These are phyloP conservation scores for Fusarium algeriense DNA, from an alignment of 2,329 filamentous ascomycete genomes.

Conservation along the genomic window DNA sequence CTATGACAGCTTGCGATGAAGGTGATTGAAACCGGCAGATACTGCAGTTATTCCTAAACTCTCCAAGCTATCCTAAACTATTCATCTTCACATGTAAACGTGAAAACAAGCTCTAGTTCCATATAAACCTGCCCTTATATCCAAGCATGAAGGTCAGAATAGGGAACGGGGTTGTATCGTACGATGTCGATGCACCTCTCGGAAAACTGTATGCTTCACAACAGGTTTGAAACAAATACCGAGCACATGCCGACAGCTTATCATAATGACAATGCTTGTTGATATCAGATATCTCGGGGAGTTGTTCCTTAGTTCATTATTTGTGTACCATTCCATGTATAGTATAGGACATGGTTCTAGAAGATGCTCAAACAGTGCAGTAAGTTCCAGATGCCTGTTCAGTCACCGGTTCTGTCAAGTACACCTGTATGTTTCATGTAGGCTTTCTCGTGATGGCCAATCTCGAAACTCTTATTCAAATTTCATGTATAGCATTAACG, in stretches of 20 bases:
- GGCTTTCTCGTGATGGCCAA: neutral
- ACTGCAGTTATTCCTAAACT: too few relatives aligned
- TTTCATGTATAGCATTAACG: neutral
- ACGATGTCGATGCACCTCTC: neutral
- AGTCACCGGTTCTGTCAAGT: neutral
- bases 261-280: neutral
- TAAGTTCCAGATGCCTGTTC: neutral
- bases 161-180: neutral
- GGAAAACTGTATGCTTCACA: neutral
- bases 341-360: neutral
- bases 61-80: neutral
- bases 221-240: neutral
- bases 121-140: neutral
- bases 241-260: neutral
- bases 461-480: neutral
- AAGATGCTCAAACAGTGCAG: slow-evolving; percentile 1
- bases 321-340: neutral
- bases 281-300: neutral
- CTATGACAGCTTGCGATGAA: too few relatives aligned
- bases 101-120: neutral
- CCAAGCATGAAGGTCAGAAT: neutral
- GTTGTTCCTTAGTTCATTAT: neutral
- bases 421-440: slow-evolving; percentile 6
- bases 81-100: too few relatives aligned
- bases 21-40: accelerated